Evolutionary conservation across 1,284 basidiomycete species (phyloP), one percentile per base, ranked within the genome.

Genomic region (Boletus sp.): DNA sequence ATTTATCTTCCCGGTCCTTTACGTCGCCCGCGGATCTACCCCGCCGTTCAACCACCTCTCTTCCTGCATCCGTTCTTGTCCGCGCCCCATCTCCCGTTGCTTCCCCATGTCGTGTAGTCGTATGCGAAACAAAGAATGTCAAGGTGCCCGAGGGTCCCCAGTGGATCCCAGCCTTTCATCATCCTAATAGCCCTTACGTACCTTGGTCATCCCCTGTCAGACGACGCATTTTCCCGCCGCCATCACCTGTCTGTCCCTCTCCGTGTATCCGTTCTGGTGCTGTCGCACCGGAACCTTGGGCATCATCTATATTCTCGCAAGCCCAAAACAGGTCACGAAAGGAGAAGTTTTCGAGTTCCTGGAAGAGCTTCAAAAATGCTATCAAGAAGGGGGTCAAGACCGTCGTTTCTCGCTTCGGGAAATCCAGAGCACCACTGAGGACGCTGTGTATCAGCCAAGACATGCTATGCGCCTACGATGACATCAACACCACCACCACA

Each of bases 171-270:
- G 65, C 68, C 41, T 66, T 72, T 36, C 64, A 69, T 38, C 72
- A 76, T 55, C 72, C 72, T 5, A 77, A 77, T 46, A 74, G 71
- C 56, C 75, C 76, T 23, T 75, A 75, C 45, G 70, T 73, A 6
- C 75, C 74, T 12, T 77, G 72, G 73, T 53, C 66, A 5, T 61
- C 65, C 20, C 60, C 67, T n/a, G 57, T 65, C 41, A 67, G 72
- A 44, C 66, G 61, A 30, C 62, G 69, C 40, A 67, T 72, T 42
- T 60, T 76, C 34, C 60, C 57, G 6, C 65, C 34, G 1, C 57
- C 65, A 22, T 55, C 64, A 4, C 66, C 68, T 2, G 46, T 48
- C 26, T 49, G 50, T 25, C 59, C 56, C 19, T 65, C 67, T 23
- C 62, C 61, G 5, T 58, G 52, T 34, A 63, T 64, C 27, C 67